phyloP scores from a whole-genome alignment of 2,329 filamentous ascomycete species.

The Emergomyces orientalis region DNA sequence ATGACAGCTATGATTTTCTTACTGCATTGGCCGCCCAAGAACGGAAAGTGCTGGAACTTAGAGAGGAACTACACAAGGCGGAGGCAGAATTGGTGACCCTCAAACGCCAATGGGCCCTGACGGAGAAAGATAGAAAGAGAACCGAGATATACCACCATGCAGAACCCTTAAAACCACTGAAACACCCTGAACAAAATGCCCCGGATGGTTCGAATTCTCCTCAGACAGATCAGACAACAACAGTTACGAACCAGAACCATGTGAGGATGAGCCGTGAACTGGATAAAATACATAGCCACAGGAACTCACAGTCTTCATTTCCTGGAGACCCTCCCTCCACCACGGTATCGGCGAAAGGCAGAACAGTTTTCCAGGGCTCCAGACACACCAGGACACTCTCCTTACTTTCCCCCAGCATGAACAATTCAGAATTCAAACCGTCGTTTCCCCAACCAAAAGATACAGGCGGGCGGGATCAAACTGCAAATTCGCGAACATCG shows the following conservation, averaged over 20 bases:
- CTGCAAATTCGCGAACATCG: conserved; percentile 24
- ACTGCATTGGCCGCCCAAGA: conserved; percentile 89
- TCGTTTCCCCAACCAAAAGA: conserved; percentile 14
- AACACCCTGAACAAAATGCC: conserved; percentile 25
- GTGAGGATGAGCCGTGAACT: conserved; percentile 49
- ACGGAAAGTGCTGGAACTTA: conserved; percentile 77
- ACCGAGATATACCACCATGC: conserved; percentile 52
- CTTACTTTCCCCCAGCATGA: conserved; percentile 57
- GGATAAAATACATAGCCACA: conserved; percentile 62
- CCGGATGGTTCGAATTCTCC: conserved; percentile 11
- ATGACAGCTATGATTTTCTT: conserved; percentile 59
- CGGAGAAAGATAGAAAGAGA: conserved; percentile 68
- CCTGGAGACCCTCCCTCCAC: conserved; percentile 25
- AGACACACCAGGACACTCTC: conserved; percentile 61
- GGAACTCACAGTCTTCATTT: conserved; percentile 42
- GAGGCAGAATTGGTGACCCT: conserved; percentile 66
- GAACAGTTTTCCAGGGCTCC: conserved; percentile 60
- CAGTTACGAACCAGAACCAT: conserved; percentile 22
- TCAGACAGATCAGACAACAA: conserved; percentile 18
- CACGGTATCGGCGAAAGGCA: conserved; percentile 32
- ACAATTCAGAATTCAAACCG: conserved; percentile 16
- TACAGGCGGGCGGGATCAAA: conserved; percentile 14
- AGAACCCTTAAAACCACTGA: conserved; percentile 51
- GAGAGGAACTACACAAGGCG: conserved; percentile 77
- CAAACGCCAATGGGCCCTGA: conserved; percentile 72